Evolutionary conservation across 1,284 basidiomycete genomes (phyloP).

Genomic region (Moniliella sp.): DNA sequence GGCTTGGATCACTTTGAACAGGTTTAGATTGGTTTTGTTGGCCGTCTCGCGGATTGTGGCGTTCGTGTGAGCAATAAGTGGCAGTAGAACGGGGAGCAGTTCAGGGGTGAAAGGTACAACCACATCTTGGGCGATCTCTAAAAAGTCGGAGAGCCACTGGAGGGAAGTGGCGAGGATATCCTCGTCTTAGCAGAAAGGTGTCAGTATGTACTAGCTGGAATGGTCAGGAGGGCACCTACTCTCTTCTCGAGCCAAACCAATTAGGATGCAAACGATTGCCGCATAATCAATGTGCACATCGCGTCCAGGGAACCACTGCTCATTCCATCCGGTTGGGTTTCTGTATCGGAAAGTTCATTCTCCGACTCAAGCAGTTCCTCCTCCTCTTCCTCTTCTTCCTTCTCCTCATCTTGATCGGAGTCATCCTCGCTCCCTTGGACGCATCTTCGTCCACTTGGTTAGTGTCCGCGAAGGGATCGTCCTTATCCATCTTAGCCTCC

Average conservation of each 20-base stretch:
- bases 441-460: too few relatives aligned
- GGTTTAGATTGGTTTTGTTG: constrained; percentile 59
- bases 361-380: background rate
- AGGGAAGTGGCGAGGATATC: constrained; percentile 40
- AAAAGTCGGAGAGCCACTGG: constrained; percentile 75
- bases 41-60: constrained; percentile 71
- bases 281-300: constrained; percentile 74
- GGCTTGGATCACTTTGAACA: constrained; percentile 63
- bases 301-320: constrained; percentile 64
- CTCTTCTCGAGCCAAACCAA: constrained; percentile 28
- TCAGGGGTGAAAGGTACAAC: constrained; percentile 84
- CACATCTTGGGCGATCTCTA: constrained; percentile 66
- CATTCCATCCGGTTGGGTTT: background rate
- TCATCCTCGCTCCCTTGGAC: constrained; percentile 21
- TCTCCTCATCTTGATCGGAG: constrained; percentile 36
- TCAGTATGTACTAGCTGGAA: background rate
- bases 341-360: background rate
- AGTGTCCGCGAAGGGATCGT: too few relatives aligned
- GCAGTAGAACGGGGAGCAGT: constrained; percentile 71
- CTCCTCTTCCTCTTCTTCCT: background rate
- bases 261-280: constrained; percentile 76
- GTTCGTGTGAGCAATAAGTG: constrained; percentile 76
- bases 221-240: background rate
- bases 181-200: constrained; percentile 19
- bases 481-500: too few relatives aligned